Evolutionary conservation across 2,329 filamentous ascomycete genomes (phyloP).

Genomic region (Exophiala sp.): DNA sequence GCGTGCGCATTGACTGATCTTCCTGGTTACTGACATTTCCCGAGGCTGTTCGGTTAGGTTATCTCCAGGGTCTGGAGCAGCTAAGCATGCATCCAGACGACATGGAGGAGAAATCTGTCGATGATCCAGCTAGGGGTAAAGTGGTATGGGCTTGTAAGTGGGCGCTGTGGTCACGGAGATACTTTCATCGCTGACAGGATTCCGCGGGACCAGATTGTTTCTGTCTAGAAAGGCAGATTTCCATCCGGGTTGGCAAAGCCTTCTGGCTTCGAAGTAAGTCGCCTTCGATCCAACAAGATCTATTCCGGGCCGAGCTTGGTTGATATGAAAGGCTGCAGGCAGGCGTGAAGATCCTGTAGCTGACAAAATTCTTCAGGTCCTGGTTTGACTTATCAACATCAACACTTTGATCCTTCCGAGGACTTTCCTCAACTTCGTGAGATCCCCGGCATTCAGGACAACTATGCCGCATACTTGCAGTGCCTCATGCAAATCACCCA

Average conservation of each 20-base stretch:
- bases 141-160: slow-evolving; percentile 12
- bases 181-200: not conserved
- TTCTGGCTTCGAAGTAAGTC: slow-evolving; percentile 17
- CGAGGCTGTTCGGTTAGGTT: slow-evolving; percentile 13
- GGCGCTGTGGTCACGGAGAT: not conserved
- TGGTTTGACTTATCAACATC: slow-evolving; percentile 13
- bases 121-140: slow-evolving; percentile 13
- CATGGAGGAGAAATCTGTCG: slow-evolving; percentile 10
- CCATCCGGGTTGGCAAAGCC: slow-evolving; percentile 15
- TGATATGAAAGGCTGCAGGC: not conserved
- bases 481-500: slow-evolving; percentile 16
- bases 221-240: slow-evolving; percentile 15
- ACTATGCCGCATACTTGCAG: slow-evolving; percentile 16
- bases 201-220: slow-evolving; percentile 6
- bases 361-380: slow-evolving; percentile 4
- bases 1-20: not conserved
- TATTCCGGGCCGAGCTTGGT: not conserved
- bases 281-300: not conserved
- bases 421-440: slow-evolving; percentile 16
- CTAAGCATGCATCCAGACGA: slow-evolving; percentile 13
- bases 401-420: slow-evolving; percentile 12
- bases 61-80: slow-evolving; percentile 11
- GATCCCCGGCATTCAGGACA: slow-evolving; percentile 11
- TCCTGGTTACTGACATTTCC: not conserved
- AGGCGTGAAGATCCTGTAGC: not conserved